Evolutionary conservation across 805 yeast genomes (phyloP).

Genomic region (Saccharomyces mikatae): DNA sequence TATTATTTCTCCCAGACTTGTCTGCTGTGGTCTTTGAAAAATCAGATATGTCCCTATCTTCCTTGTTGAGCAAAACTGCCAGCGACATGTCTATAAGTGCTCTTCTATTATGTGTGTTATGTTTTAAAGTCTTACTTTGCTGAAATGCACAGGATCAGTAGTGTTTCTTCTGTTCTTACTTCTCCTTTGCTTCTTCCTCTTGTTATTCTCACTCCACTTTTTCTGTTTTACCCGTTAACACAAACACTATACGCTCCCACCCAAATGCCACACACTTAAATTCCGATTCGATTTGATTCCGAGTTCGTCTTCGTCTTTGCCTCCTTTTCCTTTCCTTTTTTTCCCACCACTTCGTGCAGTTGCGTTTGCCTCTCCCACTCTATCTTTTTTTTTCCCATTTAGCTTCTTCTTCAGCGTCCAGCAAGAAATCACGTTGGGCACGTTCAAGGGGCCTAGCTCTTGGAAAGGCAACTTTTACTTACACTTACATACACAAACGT

Average conservation of each 20-base stretch:
- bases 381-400: background rate
- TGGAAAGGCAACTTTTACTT: background rate
- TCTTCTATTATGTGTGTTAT: background rate
- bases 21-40: constrained; percentile 1
- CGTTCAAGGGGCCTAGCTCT: background rate
- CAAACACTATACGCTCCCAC: background rate
- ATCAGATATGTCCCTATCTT: constrained; percentile 13
- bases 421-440: background rate
- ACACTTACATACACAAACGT: background rate
- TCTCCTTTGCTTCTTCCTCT: background rate
- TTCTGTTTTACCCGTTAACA: background rate
- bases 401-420: background rate
- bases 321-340: background rate
- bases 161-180: background rate
- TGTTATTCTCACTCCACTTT: background rate
- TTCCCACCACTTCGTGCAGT: background rate
- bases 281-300: background rate
- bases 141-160: background rate
- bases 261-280: background rate
- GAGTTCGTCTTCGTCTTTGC: background rate
- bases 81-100: constrained; percentile 19
- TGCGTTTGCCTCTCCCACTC: background rate
- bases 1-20: background rate
- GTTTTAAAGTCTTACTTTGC: background rate
- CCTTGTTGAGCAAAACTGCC: constrained; percentile 25